phyloP scores from a whole-genome alignment of 2,329 filamentous ascomycete species.

The Diaporthe longicolla region DNA sequence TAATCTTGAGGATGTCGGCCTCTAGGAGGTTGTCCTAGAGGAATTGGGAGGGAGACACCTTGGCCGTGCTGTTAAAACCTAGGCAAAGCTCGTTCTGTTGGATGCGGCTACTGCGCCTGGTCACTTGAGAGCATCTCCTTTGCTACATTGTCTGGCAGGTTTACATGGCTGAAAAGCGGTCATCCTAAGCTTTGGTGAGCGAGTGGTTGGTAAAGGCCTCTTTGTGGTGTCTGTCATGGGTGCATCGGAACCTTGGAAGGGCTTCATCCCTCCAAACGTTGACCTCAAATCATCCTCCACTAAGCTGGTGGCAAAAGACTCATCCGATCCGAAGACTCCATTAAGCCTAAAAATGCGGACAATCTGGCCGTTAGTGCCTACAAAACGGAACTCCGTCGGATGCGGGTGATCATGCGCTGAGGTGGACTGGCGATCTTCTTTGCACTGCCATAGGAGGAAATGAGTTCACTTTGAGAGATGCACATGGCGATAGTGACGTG shows the following conservation, averaged over 20 bases:
- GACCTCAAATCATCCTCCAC: not conserved
- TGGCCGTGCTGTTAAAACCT: too few species aligned
- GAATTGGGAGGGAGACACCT: too few species aligned
- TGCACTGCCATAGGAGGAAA: not conserved
- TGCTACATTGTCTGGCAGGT: too few species aligned
- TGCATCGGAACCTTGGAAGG: not conserved
- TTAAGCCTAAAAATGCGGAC: constrained; percentile 23
- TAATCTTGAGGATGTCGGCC: too few species aligned
- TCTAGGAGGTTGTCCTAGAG: too few species aligned
- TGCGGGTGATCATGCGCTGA: not conserved
- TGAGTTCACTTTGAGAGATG: not conserved
- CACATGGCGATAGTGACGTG: not conserved
- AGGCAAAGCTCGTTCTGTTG: not conserved
- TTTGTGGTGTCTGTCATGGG: not conserved
- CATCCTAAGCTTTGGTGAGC: not conserved
- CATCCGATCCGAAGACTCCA: not conserved
- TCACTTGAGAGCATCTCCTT: too few species aligned
- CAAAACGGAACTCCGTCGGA: not conserved
- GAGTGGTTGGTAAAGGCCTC: too few species aligned
- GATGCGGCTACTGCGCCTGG: too few species aligned
- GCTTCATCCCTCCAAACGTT: not conserved
- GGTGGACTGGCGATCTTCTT: not conserved
- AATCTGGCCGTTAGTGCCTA: constrained; percentile 13
- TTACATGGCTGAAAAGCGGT: too few species aligned
- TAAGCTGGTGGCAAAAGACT: constrained; percentile 1